phyloP scores from a whole-genome alignment of 129 eudicot species.

The Logfia minima region DNA sequence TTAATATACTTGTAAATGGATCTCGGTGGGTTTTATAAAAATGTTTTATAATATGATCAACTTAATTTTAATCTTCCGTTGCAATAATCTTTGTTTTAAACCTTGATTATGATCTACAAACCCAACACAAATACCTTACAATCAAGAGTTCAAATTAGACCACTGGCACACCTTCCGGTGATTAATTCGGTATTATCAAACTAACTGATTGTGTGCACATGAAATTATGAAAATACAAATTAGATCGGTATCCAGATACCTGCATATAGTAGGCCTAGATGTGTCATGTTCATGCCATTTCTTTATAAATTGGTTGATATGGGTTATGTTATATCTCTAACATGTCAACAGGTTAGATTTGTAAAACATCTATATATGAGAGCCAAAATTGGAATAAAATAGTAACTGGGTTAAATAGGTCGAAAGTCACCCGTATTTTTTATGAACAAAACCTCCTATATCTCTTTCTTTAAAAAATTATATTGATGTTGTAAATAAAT shows the following conservation, averaged over 20 bases:
- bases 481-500: neutral
- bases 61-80: no score
- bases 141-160: neutral
- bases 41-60: no score
- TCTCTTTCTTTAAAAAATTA: neutral
- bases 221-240: neutral
- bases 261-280: neutral
- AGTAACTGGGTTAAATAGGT: neutral
- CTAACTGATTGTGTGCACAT: neutral
- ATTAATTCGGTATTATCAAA: neutral
- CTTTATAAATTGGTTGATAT: neutral
- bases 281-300: neutral
- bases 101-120: no score
- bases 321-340: neutral
- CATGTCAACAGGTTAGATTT: no score
- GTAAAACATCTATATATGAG: no score
- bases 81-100: no score
- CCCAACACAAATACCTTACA: conserved; percentile 37
- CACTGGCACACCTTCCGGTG: neutral
- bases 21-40: no score
- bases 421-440: neutral
- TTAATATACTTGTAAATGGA: no score
- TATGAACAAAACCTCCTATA: neutral
- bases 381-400: no score
- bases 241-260: neutral